Percentiles rank a stretch among this genome's conserved stretches.
Conservation (phyloP, 2,329 filamentous ascomycete genomes). For the Penicillium sp. region DNA sequence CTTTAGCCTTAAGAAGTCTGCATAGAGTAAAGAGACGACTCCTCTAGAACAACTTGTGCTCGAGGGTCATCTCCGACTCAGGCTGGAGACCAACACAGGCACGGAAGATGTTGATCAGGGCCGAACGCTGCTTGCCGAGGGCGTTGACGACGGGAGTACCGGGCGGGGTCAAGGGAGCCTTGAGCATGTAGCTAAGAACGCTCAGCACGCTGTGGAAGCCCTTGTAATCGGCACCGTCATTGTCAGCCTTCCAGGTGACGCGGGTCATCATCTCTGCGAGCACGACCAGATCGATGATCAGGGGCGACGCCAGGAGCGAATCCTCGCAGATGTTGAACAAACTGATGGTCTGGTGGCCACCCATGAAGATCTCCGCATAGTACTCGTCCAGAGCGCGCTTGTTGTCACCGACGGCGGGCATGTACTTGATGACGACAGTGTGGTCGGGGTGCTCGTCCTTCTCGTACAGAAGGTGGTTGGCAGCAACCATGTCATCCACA, state of each 20-base stretch:
- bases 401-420: constrained; percentile 97
- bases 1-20: background rate
- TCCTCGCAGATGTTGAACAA: constrained; percentile 99
- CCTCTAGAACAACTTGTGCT: constrained; percentile 86
- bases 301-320: constrained; percentile 86
- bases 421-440: constrained; percentile 99
- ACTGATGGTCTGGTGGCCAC: constrained; percentile 95
- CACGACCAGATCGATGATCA: constrained; percentile 95
- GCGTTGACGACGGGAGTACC: constrained; percentile 95
- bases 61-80: constrained; percentile 97
- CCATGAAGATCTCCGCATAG: constrained; percentile 98
- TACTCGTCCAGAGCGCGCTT: constrained; percentile 99
- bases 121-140: constrained; percentile 89
- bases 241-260: constrained; percentile 76
- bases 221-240: constrained; percentile 66
- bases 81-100: constrained; percentile 95
- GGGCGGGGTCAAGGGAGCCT: constrained; percentile 85
- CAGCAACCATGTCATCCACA: constrained; percentile 98
- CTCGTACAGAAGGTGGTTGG: constrained; percentile 85
- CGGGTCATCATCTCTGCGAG: constrained; percentile 98
- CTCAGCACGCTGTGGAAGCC: constrained; percentile 96
- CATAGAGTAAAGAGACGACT: background rate
- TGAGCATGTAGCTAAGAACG: constrained; percentile 98
- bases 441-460: constrained; percentile 94
- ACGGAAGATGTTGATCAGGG: constrained; percentile 96